These are phyloP conservation scores for Trametes maxima DNA, from an alignment of 768 basidiomycete genomes.

Conservation along the genomic window DNA sequence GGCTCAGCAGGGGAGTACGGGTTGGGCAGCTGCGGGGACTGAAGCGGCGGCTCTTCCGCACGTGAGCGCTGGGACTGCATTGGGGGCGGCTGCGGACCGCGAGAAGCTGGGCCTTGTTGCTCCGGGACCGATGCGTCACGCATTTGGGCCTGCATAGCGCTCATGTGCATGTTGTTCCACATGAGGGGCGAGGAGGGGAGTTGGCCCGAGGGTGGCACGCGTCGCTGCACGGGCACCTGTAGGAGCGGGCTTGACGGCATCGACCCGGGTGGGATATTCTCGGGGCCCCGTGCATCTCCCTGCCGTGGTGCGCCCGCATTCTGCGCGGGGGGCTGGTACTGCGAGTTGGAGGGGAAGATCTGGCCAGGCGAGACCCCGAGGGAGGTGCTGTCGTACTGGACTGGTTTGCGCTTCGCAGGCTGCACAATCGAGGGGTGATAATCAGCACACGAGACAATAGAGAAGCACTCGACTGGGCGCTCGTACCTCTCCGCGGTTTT, in stretches of 20 bases:
- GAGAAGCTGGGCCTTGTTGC: slow-evolving; percentile 2
- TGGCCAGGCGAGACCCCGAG: slow-evolving; percentile 36
- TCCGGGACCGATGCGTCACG: not conserved
- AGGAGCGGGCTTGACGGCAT: slow-evolving; percentile 10
- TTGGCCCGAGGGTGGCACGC: slow-evolving; percentile 3
- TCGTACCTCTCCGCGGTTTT: slow-evolving; percentile 12
- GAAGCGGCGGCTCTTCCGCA: not conserved
- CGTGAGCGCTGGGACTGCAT: not conserved
- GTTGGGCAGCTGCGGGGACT: slow-evolving; percentile 11
- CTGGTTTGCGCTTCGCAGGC: slow-evolving; percentile 17
- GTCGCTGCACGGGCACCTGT: slow-evolving; percentile 20
- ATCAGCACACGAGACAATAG: not conserved
- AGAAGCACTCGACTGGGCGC: not conserved
- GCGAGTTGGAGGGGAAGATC: slow-evolving; percentile 31
- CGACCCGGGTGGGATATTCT: slow-evolving; percentile 7
- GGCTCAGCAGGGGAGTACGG: slow-evolving; percentile 11
- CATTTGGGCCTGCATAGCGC: not conserved
- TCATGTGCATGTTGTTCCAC: slow-evolving; percentile 20
- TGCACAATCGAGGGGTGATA: not conserved
- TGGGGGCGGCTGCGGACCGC: not conserved
- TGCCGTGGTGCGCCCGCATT: slow-evolving; percentile 5
- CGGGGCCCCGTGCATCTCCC: slow-evolving; percentile 3
- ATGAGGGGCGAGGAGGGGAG: slow-evolving; percentile 9
- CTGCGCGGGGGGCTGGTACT: slow-evolving; percentile 24
- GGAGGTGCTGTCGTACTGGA: slow-evolving; percentile 14